Evolutionary conservation across 352 stramenopile species (phyloP).

Genomic region (Phytopythium aichiense): DNA sequence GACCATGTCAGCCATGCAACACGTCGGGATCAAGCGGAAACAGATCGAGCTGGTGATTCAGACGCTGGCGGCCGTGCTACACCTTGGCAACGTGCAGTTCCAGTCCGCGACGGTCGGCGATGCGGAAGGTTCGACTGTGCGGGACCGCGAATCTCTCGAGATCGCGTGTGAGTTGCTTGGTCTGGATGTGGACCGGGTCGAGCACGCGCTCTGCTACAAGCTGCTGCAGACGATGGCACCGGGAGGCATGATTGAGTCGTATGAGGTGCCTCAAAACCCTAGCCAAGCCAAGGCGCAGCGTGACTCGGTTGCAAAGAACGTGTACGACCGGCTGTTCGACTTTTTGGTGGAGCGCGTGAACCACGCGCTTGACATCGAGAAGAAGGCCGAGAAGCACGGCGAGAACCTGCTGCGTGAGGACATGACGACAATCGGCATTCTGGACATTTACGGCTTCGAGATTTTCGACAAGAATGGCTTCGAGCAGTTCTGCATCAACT

Average conservation of each 20-base stretch:
- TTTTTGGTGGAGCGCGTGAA: slow-evolving; percentile 95
- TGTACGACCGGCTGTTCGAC: slow-evolving; percentile 96
- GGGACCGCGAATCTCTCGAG: slow-evolving; percentile 46
- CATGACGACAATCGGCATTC: slow-evolving; percentile 87
- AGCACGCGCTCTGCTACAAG: slow-evolving; percentile 81
- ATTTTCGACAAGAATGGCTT: slow-evolving; percentile 92
- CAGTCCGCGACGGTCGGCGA: slow-evolving; percentile 55
- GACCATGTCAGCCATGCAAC: slow-evolving; percentile 84
- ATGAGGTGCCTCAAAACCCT: slow-evolving; percentile 82
- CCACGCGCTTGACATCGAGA: slow-evolving; percentile 78
- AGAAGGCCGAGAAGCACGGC: slow-evolving; percentile 74
- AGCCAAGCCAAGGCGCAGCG: slow-evolving; percentile 89
- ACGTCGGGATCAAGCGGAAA: slow-evolving; percentile 86
- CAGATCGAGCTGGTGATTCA: slow-evolving; percentile 88
- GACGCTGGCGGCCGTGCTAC: slow-evolving; percentile 70
- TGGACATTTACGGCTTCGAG: slow-evolving; percentile 98
- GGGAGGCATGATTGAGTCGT: slow-evolving; percentile 78
- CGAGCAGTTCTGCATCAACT: slow-evolving; percentile 93
- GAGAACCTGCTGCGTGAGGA: slow-evolving; percentile 70
- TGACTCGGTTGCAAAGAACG: slow-evolving; percentile 95
- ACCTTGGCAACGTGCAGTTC: slow-evolving; percentile 80
- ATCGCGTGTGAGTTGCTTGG: slow-evolving; percentile 67
- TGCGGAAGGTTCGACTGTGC: slow-evolving; percentile 61
- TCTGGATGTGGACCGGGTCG: slow-evolving; percentile 51
- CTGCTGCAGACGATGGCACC: slow-evolving; percentile 85